Conservation (phyloP, 306 rosid species). For the Morella rubra region DNA sequence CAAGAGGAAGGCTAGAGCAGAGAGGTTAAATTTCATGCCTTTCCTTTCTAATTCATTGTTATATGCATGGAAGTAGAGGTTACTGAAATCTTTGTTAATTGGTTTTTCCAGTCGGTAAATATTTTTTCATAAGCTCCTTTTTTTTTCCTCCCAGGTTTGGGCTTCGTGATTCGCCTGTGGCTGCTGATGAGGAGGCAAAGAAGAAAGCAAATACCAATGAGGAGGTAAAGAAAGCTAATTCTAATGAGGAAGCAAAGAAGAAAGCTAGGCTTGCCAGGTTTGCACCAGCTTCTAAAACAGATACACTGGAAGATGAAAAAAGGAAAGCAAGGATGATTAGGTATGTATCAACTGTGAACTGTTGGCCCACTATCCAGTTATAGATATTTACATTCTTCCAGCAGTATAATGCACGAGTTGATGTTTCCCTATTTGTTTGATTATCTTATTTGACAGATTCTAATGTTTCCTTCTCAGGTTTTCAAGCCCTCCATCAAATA, state of each 20-base stretch:
- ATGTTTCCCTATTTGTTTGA: not conserved
- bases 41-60: not conserved
- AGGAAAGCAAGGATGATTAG: conserved; percentile 81
- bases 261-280: conserved; percentile 86
- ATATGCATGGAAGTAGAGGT: not conserved
- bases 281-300: conserved; percentile 52
- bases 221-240: not conserved
- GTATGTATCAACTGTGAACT: conserved; percentile 24
- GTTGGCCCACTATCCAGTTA: not conserved
- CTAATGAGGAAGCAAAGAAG: conserved; percentile 56
- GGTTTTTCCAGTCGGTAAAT: too few relatives aligned
- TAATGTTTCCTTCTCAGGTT: conserved; percentile 47
- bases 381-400: not conserved
- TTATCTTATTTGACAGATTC: not conserved
- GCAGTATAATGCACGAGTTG: not conserved
- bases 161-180: conserved; percentile 42
- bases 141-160: conserved; percentile 65
- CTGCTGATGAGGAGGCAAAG: conserved; percentile 39
- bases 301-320: conserved; percentile 75
- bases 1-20: conserved; percentile 89
- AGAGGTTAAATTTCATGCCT: conserved; percentile 50
- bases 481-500: conserved; percentile 42
- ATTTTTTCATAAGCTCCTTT: not conserved
- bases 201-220: conserved; percentile 74
- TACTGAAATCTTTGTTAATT: not conserved